These are phyloP conservation scores for Pyrenula massariospora DNA, from an alignment of 495 filamentous ascomycete species.

Conservation along the genomic window DNA sequence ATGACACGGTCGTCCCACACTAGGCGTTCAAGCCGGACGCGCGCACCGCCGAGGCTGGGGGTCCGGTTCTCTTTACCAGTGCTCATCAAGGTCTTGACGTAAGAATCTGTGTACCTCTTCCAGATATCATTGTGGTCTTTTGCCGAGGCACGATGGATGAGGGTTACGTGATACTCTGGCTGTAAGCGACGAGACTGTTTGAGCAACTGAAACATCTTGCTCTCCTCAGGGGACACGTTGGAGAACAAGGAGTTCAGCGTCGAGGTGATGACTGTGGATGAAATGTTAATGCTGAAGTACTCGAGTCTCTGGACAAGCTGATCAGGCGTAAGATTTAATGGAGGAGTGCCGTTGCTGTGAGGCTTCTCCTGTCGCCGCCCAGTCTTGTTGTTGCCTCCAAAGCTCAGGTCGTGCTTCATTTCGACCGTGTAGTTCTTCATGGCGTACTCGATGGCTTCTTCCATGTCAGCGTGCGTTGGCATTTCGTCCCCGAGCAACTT, in stretches of 20 bases:
- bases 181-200: constrained; percentile 64
- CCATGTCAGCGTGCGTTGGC: constrained; percentile 62
- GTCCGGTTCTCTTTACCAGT: constrained; percentile 23
- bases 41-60: constrained; percentile 35
- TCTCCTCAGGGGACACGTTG: constrained; percentile 25
- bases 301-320: constrained; percentile 49
- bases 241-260: constrained; percentile 59
- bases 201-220: constrained; percentile 65
- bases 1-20: constrained; percentile 78
- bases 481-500: constrained; percentile 53
- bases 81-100: constrained; percentile 27
- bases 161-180: constrained; percentile 79
- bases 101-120: constrained; percentile 46
- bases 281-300: constrained; percentile 66
- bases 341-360: constrained; percentile 9
- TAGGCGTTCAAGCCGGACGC: constrained; percentile 51
- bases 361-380: constrained; percentile 26
- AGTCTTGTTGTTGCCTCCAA: constrained; percentile 21
- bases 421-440: constrained; percentile 69
- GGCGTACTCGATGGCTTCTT: constrained; percentile 65
- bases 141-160: constrained; percentile 66
- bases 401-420: constrained; percentile 57
- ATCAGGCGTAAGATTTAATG: constrained; percentile 11
- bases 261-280: constrained; percentile 40
- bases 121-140: constrained; percentile 53